Conservation (phyloP, 345 rosid genomes). For the Mercurialis annua region DNA sequence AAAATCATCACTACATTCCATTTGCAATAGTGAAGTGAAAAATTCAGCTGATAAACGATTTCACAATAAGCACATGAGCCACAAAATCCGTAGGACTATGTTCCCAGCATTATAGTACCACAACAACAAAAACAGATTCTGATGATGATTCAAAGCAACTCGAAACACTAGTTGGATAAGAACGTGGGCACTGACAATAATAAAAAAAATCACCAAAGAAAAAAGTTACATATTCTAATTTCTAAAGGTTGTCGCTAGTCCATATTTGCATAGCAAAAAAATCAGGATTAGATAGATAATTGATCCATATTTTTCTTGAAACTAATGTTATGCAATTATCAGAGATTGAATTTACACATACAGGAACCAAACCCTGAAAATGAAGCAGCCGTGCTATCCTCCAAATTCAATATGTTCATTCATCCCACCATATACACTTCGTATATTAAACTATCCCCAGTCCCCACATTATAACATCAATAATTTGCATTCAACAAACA, state of each 20-base stretch:
- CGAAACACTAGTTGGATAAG: background rate
- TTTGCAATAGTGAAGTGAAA: background rate
- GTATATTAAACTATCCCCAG: slow-evolving; percentile 4
- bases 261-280: background rate
- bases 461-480: slow-evolving; percentile 23
- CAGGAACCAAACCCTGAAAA: background rate
- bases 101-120: background rate
- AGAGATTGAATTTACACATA: background rate
- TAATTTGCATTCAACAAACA: background rate
- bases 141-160: background rate
- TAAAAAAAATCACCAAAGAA: background rate
- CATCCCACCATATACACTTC: background rate
- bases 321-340: background rate
- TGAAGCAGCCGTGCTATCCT: background rate
- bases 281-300: background rate
- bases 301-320: no score
- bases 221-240: background rate
- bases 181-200: background rate
- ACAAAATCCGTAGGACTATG: background rate
- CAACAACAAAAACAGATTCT: background rate
- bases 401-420: background rate
- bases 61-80: background rate
- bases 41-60: background rate
- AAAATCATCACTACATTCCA: background rate
- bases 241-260: background rate